Evolutionary conservation across 495 filamentous ascomycete species (phyloP), one percentile per base, ranked within the genome.

Genomic region (Neurospora sp.): DNA sequence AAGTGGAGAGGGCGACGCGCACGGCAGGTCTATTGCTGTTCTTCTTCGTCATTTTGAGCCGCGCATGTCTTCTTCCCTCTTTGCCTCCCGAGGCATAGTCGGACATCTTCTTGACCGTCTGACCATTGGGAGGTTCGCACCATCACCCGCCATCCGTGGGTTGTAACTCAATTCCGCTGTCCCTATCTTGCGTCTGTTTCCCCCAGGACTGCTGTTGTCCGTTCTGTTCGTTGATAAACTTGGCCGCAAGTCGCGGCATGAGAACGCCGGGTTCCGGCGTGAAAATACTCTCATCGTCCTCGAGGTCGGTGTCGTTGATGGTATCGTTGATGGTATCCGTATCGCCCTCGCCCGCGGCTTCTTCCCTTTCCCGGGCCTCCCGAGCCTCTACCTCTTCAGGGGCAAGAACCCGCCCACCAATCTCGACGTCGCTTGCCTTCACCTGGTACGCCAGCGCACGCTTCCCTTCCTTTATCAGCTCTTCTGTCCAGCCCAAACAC

Each of bases 401-500:
- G 2, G 83, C 82, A 4, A 99, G 84, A 5, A 99, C 92, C 27
- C 94, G 86, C 0, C 96, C 96, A 5, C 94, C 92, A 16, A 96
- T 79, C 77, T 92, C 87, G n/a, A 97, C 84, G 75, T 97, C 94
- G 74, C 88, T 91, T 23, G 91, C 87, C 11, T 86, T 86, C 20
- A 97, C 92, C 44, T 87, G 85, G 76, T 96, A 96, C 66, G 90
- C 92, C 11, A 99, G 87, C 2, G 96, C 96, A 77, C 91, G 93
- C 76, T 91, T 92, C 37, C 91, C 95, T 72, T 97, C 93, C 40
- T 86, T 90, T 77, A 99, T 97, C 44, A 99, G 85, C 73, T 92
- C 90, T 76, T 99, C 96, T 0, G 94, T 94, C 87, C 92, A 92
- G 31, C 88, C 88, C 31, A 97, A 85, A 79, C 96, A 99, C 38